Base-by-base conservation (phyloP, 2,329 filamentous ascomycete species). In the Fusarium protoensiforme region DNA sequence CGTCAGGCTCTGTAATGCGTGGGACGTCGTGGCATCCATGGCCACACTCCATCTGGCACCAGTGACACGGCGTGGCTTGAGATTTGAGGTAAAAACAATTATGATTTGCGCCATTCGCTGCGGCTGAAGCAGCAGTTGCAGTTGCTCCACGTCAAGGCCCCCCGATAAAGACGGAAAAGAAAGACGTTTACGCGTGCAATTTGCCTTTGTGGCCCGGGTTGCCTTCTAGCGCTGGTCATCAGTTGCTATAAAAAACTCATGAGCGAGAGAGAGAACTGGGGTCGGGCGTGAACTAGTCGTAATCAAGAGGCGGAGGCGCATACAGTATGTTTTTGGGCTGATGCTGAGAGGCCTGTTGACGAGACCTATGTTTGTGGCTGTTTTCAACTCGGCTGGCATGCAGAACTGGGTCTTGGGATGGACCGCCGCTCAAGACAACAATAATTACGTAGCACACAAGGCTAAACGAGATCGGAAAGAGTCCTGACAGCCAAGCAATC, bases 221-320 rank as follows among this genome's bases (percentile, higher is more conserved):
- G 20, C 22, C 48, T 41, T 43, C 35, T 68, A 67, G 70, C 59
- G 67, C 53, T 35, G 56, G 54, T 60, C 46, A 62, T 63, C 58
- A 65, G 68, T 74, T 77, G 63, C 71, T 76, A 71, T 76, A 76
- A 76, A 77, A 74, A 77, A 62, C 27, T 60, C 61, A n/a, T 39
- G 24, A 35, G 43, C 65, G 64, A 61, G 68, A 68, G 18, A 66
- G n/a, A 31, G 41, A 39, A 43, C 63, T 39, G 53, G 41, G 35
- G 27, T 31, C 54, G 22, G 35, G 22, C 54, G 48, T 38, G 35
- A 67, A 73, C 57, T 58, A 67, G 38, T 66, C 61, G 36, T 59
- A 39, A 46, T 38, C 29, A 59, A 48, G 20, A 56, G 64, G 64
- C 54, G 67, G 41, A 68, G 63, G 65, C 43, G 58, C 57, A 27